These are phyloP conservation scores for Coix lacrymajobi DNA, from an alignment of 176 grass and related monocot species.

Conservation along the genomic window DNA sequence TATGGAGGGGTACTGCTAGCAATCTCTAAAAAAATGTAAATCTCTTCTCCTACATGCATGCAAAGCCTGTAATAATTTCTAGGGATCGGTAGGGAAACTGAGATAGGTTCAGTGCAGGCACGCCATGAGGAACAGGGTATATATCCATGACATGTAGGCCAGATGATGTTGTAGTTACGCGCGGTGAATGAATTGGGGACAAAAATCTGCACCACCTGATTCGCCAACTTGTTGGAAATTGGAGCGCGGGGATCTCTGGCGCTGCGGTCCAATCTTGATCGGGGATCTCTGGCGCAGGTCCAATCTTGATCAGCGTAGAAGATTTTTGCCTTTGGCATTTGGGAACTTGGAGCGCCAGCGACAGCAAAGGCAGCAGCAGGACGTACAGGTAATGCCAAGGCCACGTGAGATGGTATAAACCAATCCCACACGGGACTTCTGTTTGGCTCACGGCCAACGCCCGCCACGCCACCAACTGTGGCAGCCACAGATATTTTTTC, in stretches of 20 bases:
- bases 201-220: slow-evolving; percentile 27
- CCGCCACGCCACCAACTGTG: too few species aligned
- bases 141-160: too few species aligned
- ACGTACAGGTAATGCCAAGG: slow-evolving; percentile 11
- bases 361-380: neutral
- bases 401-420: slow-evolving; percentile 33
- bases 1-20: too few species aligned
- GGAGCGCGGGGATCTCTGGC: slow-evolving; percentile 27
- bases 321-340: slow-evolving; percentile 29
- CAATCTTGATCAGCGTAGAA: slow-evolving; percentile 29
- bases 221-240: slow-evolving; percentile 34
- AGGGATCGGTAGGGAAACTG: too few species aligned
- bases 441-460: too few species aligned
- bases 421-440: neutral
- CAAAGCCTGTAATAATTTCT: too few species aligned
- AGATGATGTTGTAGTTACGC: neutral
- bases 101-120: too few species aligned
- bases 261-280: slow-evolving; percentile 43
- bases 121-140: too few species aligned
- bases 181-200: slow-evolving; percentile 6
- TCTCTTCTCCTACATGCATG: too few species aligned
- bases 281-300: slow-evolving; percentile 33
- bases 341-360: slow-evolving; percentile 43
- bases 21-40: too few species aligned
- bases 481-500: too few species aligned